Conservation (phyloP, 345 rosid species). For the Erodium maritimum region DNA sequence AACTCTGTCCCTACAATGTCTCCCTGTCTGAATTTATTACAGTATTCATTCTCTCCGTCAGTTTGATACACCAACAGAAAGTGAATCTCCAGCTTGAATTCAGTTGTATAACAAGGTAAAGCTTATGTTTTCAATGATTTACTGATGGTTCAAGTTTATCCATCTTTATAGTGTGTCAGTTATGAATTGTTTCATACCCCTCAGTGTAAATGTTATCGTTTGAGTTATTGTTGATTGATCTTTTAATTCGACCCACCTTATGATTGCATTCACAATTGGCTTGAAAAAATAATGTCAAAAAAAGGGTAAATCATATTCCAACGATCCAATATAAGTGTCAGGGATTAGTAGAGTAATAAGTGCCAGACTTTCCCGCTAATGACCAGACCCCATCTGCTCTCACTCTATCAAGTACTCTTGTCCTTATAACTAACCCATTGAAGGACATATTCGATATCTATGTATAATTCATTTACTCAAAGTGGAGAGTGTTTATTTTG, state of each 20-base stretch:
- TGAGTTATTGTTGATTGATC: neutral
- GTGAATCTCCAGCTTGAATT: neutral
- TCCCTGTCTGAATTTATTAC: constrained; percentile 10
- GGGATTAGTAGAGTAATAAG: too few species aligned
- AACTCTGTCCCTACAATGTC: neutral
- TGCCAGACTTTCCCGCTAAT: too few species aligned
- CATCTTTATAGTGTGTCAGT: neutral
- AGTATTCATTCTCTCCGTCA: constrained; percentile 39
- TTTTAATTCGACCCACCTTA: neutral
- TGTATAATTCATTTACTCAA: too few species aligned
- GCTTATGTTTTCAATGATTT: neutral
- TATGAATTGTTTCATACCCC: neutral
- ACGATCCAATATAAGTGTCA: too few species aligned
- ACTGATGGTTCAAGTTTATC: neutral
- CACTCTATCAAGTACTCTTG: too few species aligned
- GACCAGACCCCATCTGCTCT: too few species aligned
- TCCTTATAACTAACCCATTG: too few species aligned
- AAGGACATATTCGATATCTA: too few species aligned
- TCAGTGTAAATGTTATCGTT: neutral
- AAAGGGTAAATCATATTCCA: too few species aligned
- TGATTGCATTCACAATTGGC: neutral
- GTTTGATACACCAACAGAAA: constrained; percentile 12
- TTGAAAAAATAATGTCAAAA: neutral
- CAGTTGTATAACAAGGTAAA: neutral
- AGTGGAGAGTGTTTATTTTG: too few species aligned